phyloP scores from a whole-genome alignment of 495 filamentous ascomycete species.

The Penicillium dipodomyicola region DNA sequence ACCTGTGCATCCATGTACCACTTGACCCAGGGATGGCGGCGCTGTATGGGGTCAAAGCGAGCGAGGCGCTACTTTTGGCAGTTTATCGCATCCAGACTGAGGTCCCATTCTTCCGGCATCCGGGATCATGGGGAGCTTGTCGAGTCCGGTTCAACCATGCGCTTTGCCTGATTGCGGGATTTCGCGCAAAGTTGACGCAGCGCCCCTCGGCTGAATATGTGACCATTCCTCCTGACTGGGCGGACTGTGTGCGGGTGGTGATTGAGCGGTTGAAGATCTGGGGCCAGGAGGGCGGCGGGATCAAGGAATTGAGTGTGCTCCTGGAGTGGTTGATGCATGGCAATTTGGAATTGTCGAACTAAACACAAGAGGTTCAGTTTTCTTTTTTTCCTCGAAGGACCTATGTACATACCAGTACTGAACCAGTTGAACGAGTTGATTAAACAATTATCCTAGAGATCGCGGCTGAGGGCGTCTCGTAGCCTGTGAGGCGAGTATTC shows the following conservation, averaged over 20 bases:
- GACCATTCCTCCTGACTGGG: conserved; percentile 25
- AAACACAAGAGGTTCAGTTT: conserved; percentile 6
- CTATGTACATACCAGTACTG: neutral
- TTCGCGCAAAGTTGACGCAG: conserved; percentile 25
- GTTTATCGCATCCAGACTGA: conserved; percentile 32
- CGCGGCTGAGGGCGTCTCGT: neutral
- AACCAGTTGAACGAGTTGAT: neutral
- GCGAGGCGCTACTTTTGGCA: conserved; percentile 26
- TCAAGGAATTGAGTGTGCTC: conserved; percentile 27
- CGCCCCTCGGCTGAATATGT: conserved; percentile 25
- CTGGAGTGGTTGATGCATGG: conserved; percentile 32
- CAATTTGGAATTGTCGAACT: conserved; percentile 12
- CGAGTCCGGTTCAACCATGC: conserved; percentile 34
- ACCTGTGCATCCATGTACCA: conserved; percentile 32
- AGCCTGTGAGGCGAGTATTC: neutral
- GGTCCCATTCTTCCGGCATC: conserved; percentile 33
- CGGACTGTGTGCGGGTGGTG: conserved; percentile 25
- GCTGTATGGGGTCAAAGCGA: conserved; percentile 27
- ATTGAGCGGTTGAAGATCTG: conserved; percentile 30
- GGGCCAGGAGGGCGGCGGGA: conserved; percentile 31
- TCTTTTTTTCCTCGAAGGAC: neutral
- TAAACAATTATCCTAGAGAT: neutral
- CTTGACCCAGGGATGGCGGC: conserved; percentile 21
- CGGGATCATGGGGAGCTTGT: conserved; percentile 34
- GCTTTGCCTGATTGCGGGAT: conserved; percentile 30